Conservation (phyloP, 345 rosid genomes). For the Clarkia xantiana region DNA sequence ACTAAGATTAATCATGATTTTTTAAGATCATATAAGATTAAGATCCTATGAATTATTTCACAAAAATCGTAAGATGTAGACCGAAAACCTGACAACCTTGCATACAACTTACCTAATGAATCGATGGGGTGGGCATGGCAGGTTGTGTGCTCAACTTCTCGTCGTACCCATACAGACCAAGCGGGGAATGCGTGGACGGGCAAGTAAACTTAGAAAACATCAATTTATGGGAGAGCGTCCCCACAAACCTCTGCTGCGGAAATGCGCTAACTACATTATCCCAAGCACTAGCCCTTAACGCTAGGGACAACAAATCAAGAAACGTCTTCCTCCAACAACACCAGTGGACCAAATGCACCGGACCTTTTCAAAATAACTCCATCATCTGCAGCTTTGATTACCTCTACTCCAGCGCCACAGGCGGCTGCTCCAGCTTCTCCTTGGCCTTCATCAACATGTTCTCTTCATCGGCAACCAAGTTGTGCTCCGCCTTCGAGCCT, state of each 20-base stretch:
- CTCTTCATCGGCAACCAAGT: neutral
- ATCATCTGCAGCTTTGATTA: conserved; percentile 21
- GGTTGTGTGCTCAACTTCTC: conserved; percentile 20
- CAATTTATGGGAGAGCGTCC: conserved; percentile 15
- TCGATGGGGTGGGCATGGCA: conserved; percentile 2
- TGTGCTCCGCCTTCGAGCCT: conserved; percentile 21
- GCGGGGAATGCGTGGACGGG: conserved; percentile 23
- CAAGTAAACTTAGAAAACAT: conserved; percentile 15
- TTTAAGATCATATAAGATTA: no score
- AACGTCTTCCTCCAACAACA: conserved; percentile 17
- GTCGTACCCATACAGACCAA: conserved; percentile 27
- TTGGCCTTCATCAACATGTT: conserved; percentile 8
- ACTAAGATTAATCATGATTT: no score
- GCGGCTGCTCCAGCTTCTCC: conserved; percentile 19
- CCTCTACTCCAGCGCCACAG: conserved; percentile 15
- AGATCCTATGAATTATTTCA: no score
- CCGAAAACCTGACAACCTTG: no score
- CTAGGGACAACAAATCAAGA: conserved; percentile 3
- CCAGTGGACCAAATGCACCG: conserved; percentile 22
- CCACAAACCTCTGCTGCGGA: conserved; percentile 32
- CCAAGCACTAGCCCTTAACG: conserved; percentile 20
- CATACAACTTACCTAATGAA: no score
- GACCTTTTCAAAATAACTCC: neutral
- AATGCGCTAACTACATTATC: conserved; percentile 29
- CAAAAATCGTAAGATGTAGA: no score